Base-by-base conservation (phyloP, 192 early-diverging fungal genomes). In the Tieghemiomyces parasiticus region DNA sequence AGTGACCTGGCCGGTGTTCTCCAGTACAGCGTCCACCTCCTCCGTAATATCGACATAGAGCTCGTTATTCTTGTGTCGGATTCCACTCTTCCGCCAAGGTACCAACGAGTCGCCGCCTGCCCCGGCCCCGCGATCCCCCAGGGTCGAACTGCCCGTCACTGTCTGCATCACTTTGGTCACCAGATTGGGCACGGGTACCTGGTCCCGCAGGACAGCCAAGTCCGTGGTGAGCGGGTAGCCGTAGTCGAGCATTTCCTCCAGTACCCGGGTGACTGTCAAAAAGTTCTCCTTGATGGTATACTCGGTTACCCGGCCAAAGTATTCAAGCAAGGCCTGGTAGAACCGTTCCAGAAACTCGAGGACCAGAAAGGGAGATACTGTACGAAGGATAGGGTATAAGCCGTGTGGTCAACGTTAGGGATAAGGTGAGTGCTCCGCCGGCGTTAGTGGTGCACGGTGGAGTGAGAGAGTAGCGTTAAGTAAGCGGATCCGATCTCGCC, bases 231-330 rank as follows among this genome's bases (percentile, higher is more conserved):
- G 74, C 20, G 89, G 89, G 48, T 75, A 81, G 26, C 91, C 92
- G 71, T 92, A 82, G 67, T 97, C 94, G 46, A 97, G 78, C 82
- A 92, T 88, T 68, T 97, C 94, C 51, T 93, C 89, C 60, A 97
- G 74, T 34, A 97, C 71, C 79, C 89, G 66, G 35, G 24, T 20
- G 6, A 95, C 85, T 14, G 85, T 88, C 29, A 85, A 82, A 82
- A 93, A 94, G 72, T 95, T 89, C 58, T 97, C 92, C 70, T 88
- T 89, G 24, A 97, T 79, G 28, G 81, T 81, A 22, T 74, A 63
- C 63, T 95, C 93, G 12, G 86, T 84, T 22, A 97, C 66, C 33
- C 79, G 71, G 20, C 86, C 85, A 58, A 94, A 82, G 64, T 97
- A 97, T 60, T 92, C 90, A 0, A 74, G 61, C 16, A 95, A 62